Percentiles rank a stretch among this genome's conserved stretches.
Evolutionary conservation across 2,329 filamentous ascomycete genomes (phyloP).

Genomic region (Phoma sp.): DNA sequence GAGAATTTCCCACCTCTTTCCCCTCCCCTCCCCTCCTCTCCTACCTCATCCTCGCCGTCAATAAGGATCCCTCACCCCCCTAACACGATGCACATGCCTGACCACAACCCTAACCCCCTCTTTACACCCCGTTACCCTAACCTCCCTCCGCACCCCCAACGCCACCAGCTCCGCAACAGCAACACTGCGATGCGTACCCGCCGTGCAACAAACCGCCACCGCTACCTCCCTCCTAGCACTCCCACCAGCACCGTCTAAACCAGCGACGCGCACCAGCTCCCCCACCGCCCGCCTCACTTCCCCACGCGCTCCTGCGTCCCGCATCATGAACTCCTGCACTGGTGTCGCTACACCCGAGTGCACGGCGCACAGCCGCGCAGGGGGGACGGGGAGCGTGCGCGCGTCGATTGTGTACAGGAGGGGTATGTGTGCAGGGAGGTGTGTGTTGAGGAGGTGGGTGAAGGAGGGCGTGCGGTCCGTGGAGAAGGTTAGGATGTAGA

Average conservation of each 20-base stretch:
- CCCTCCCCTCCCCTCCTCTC: background rate
- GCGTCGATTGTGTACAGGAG: conserved; percentile 38
- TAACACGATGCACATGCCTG: conserved; percentile 38
- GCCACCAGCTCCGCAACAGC: conserved; percentile 38
- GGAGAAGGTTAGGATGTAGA: conserved; percentile 36
- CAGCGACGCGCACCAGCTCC: conserved; percentile 18
- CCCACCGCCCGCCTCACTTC: conserved; percentile 21
- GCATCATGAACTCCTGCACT: conserved; percentile 33
- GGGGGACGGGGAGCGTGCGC: conserved; percentile 20
- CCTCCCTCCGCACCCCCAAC: conserved; percentile 24
- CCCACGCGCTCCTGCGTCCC: conserved; percentile 20
- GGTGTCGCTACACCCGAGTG: conserved; percentile 33
- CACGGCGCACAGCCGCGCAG: conserved; percentile 15
- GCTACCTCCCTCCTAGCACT: conserved; percentile 10
- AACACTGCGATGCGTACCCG: conserved; percentile 43
- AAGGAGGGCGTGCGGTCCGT: conserved; percentile 8
- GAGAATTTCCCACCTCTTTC: background rate
- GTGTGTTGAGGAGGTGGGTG: conserved; percentile 16
- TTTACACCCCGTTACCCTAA: conserved; percentile 7
- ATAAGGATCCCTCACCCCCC: conserved; percentile 28
- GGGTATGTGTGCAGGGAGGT: conserved; percentile 22
- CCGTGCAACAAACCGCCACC: conserved; percentile 33
- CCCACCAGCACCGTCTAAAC: background rate
- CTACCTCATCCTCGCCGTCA: conserved; percentile 5
- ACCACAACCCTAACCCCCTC: conserved; percentile 32